These are phyloP conservation scores for Malassezia pachydermatis DNA, from an alignment of 1,284 basidiomycete genomes.

Conservation along the genomic window DNA sequence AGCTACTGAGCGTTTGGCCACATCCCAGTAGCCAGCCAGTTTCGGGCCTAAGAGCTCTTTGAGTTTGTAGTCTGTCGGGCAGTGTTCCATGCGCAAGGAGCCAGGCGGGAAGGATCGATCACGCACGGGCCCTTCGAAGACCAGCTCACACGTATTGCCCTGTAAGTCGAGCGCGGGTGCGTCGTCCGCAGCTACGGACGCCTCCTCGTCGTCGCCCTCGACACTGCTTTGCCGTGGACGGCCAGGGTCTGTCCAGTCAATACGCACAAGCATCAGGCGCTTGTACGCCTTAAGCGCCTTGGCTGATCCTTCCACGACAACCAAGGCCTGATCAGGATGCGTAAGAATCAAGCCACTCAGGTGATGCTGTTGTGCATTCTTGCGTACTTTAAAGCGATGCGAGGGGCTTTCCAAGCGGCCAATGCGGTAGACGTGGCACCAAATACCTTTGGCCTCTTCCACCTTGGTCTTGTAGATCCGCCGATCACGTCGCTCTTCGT, in stretches of 20 bases:
- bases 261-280: constrained; percentile 72
- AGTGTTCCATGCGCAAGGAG: constrained; percentile 58
- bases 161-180: constrained; percentile 53
- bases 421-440: constrained; percentile 74
- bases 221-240: constrained; percentile 56
- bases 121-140: constrained; percentile 83
- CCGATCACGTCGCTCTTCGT: constrained; percentile 79
- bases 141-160: constrained; percentile 74
- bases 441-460: constrained; percentile 74
- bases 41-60: constrained; percentile 73
- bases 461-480: constrained; percentile 52
- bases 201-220: constrained; percentile 34
- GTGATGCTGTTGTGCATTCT: constrained; percentile 82
- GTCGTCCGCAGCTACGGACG: not conserved
- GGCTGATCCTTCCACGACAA: constrained; percentile 82
- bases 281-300: constrained; percentile 82
- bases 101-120: constrained; percentile 53
- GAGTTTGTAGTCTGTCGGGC: constrained; percentile 71
- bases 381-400: constrained; percentile 90
- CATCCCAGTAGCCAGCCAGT: constrained; percentile 82
- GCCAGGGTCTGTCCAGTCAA: constrained; percentile 87
- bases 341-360: constrained; percentile 82
- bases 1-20: constrained; percentile 59
- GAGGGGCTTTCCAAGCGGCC: constrained; percentile 79
- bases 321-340: constrained; percentile 74